Conservation (phyloP, 352 stramenopile species). For the Globisporangium ultimum region DNA sequence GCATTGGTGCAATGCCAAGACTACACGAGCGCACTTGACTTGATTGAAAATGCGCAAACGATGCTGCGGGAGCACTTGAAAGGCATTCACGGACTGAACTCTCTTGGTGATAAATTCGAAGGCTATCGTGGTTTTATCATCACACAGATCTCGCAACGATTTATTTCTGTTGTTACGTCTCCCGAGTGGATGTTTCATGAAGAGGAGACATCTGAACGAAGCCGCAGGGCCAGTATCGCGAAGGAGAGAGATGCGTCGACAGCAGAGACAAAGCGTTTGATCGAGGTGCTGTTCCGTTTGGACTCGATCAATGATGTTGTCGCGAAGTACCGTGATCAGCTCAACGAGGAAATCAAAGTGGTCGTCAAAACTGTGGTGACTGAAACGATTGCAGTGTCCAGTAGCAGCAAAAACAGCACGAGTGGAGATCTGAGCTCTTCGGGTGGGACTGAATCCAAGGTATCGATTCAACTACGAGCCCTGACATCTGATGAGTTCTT, state of each 20-base stretch:
- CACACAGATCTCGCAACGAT: conserved; percentile 74
- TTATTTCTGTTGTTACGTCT: conserved; percentile 78
- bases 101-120: conserved; percentile 71
- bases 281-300: conserved; percentile 74
- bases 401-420: conserved; percentile 31
- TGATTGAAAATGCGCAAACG: conserved; percentile 71
- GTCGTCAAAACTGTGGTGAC: conserved; percentile 88
- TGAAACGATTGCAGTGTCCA: conserved; percentile 78
- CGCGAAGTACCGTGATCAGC: conserved; percentile 68
- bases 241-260: conserved; percentile 35
- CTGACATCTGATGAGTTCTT: conserved; percentile 84
- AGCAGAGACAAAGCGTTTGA: conserved; percentile 46
- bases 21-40: conserved; percentile 71
- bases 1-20: conserved; percentile 83
- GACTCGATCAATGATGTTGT: conserved; percentile 71
- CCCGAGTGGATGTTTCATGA: conserved; percentile 80
- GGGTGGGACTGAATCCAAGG: conserved; percentile 60
- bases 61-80: conserved; percentile 72
- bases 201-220: conserved; percentile 22
- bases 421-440: conserved; percentile 9
- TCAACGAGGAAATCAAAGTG: conserved; percentile 86
- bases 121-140: conserved; percentile 72
- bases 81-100: conserved; percentile 72
- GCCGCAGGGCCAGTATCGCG: conserved; percentile 15
- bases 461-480: conserved; percentile 75